phyloP scores from a whole-genome alignment of 306 rosid genomes.

The Quercus aquifolioides region DNA sequence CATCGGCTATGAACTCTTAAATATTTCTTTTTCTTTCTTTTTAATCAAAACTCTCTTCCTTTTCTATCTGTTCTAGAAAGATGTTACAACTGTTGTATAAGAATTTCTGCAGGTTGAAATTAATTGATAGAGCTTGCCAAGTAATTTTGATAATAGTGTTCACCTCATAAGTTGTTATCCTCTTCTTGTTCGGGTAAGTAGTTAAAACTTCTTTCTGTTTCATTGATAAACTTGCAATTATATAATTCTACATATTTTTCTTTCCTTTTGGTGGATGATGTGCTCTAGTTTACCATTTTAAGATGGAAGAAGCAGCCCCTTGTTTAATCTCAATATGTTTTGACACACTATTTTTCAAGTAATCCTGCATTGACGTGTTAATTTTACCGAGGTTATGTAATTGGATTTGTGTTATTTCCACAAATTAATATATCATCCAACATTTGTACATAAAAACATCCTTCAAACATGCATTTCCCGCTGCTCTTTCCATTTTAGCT shows the following conservation, averaged over 20 bases:
- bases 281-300: neutral
- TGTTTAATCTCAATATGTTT: neutral
- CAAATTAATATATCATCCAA: neutral
- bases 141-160: neutral
- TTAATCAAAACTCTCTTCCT: constrained; percentile 15
- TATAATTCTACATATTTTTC: neutral
- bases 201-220: neutral
- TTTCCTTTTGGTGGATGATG: neutral
- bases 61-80: neutral
- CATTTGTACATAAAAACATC: no score
- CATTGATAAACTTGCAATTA: neutral
- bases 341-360: neutral
- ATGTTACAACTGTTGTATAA: constrained; percentile 17
- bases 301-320: neutral
- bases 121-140: constrained; percentile 7
- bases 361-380: neutral
- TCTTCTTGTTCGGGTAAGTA: neutral
- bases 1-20: constrained; percentile 30
- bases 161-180: neutral
- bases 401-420: neutral
- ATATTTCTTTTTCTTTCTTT: constrained; percentile 13
- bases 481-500: no score
- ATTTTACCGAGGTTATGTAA: neutral
- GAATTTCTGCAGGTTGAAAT: constrained; percentile 22
- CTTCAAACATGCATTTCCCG: no score